Evolutionary conservation across 2,329 filamentous ascomycete genomes (phyloP).

Genomic region (Ciborinia camelliae): DNA sequence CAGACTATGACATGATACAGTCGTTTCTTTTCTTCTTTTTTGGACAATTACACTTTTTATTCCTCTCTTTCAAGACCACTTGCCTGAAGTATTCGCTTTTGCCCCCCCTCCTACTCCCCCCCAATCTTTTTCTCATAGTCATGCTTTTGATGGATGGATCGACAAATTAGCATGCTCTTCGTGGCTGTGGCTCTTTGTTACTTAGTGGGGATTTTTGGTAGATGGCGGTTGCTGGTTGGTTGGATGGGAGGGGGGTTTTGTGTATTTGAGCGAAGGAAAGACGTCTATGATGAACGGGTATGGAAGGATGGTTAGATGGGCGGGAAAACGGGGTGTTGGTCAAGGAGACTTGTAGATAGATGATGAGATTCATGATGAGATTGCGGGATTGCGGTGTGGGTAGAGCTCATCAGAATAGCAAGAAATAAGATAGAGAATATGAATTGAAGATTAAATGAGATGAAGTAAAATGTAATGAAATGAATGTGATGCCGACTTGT

Average conservation of each 20-base stretch:
- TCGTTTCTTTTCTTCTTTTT: not conserved
- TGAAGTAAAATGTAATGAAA: not conserved
- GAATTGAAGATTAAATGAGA: slow-evolving; percentile 2
- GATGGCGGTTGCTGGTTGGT: not conserved
- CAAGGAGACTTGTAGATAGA: not conserved
- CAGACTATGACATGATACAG: slow-evolving; percentile 1
- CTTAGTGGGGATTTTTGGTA: not conserved
- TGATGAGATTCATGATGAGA: not conserved
- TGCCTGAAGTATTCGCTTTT: not conserved
- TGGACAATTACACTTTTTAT: slow-evolving; percentile 7
- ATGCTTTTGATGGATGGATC: not conserved
- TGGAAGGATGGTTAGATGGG: not conserved
- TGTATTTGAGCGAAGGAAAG: not conserved
- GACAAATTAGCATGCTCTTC: not conserved
- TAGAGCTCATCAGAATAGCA: not conserved
- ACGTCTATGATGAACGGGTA: not conserved
- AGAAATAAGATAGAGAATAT: not conserved
- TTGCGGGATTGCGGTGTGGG: not conserved
- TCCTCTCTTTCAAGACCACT: not conserved
- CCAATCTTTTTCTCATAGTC: too few relatives aligned
- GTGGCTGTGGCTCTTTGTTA: not conserved
- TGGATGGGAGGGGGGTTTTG: not conserved
- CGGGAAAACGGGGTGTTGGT: not conserved
- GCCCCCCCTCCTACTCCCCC: too few relatives aligned
- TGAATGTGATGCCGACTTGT: too few relatives aligned